Evolutionary conservation across 768 basidiomycete species (phyloP).

Genomic region (Rhodotorula sphaerocarpa): DNA sequence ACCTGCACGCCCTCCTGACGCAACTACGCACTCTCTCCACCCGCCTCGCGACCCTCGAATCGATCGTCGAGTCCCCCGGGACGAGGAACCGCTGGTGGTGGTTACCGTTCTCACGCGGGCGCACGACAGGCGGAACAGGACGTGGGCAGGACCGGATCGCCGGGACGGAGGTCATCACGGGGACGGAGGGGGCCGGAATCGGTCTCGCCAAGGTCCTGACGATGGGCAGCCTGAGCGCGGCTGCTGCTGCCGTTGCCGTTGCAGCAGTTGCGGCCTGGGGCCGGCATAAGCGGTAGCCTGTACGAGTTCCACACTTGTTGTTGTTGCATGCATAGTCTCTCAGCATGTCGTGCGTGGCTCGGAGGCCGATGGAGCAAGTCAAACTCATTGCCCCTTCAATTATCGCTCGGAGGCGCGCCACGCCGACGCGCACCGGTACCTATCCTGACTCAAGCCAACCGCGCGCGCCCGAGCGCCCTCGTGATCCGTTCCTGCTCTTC

Average conservation of each 20-base stretch:
- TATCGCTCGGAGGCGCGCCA: background rate
- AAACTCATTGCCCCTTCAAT: too few relatives aligned
- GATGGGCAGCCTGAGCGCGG: background rate
- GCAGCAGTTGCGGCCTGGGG: conserved; percentile 11
- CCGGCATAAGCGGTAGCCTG: background rate
- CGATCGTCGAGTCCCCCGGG: conserved; percentile 6
- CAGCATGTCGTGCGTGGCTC: too few relatives aligned
- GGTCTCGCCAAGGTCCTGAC: conserved; percentile 3
- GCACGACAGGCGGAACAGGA: background rate
- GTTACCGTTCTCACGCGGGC: background rate
- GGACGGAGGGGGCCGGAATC: background rate
- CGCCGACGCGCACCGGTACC: background rate
- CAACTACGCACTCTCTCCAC: conserved; percentile 20
- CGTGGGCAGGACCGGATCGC: background rate
- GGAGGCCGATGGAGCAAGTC: too few relatives aligned
- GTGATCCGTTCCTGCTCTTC: conserved; percentile 12
- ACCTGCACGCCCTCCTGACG: conserved; percentile 22
- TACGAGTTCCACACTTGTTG: too few relatives aligned
- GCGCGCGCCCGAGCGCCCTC: conserved; percentile 1
- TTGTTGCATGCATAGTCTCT: too few relatives aligned
- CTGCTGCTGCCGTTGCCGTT: conserved; percentile 8
- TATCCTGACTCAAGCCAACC: background rate
- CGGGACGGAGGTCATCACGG: background rate
- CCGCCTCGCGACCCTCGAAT: conserved; percentile 24
- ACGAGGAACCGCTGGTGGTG: too few relatives aligned